A percentile compares a stretch with the other conserved stretches of the same genome.
phyloP scores from a whole-genome alignment of 176 grass and related monocot species.

The Thinopyrum elongatum region DNA sequence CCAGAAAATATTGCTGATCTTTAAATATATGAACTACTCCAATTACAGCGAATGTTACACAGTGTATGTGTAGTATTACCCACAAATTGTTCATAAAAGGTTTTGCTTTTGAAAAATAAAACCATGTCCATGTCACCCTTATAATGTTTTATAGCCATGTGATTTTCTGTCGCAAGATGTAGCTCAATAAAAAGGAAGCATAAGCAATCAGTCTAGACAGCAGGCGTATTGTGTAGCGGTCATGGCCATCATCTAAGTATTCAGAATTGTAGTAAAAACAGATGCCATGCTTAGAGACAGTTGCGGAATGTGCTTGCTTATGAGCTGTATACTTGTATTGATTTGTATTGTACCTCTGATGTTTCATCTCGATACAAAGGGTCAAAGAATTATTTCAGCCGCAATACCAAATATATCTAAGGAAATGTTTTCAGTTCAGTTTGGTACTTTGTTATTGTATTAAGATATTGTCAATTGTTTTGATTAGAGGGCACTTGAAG shows the following conservation, averaged over 20 bases:
- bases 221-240: neutral
- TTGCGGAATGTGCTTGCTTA: neutral
- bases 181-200: constrained; percentile 4
- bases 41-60: constrained; percentile 8
- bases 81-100: neutral
- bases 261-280: neutral
- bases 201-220: neutral
- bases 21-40: neutral
- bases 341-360: constrained; percentile 2
- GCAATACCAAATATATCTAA: neutral
- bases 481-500: constrained; percentile 57
- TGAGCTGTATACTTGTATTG: neutral
- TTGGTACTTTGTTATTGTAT: neutral
- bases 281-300: neutral
- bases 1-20: neutral
- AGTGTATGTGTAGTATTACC: neutral
- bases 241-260: constrained; percentile 3
- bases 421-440: neutral
- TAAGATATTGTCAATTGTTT: constrained; percentile 29
- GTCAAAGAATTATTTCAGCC: neutral
- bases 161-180: neutral
- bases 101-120: neutral
- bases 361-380: neutral
- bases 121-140: neutral
- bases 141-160: neutral